These are phyloP conservation scores for Forsythia viridissima DNA, from an alignment of 257 asterid genomes.

Conservation along the genomic window DNA sequence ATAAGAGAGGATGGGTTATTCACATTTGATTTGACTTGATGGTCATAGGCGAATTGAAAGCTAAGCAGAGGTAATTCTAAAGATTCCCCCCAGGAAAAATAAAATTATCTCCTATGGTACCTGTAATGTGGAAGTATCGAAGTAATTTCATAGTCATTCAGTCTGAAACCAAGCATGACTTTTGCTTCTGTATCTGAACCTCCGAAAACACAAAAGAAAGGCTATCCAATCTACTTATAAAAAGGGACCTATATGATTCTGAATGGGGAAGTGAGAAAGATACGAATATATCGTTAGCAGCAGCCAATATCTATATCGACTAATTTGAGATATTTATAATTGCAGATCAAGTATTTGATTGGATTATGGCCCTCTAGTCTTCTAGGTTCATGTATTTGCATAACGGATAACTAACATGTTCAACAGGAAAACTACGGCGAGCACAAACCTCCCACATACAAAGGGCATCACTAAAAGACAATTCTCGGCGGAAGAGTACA, in stretches of 20 bases:
- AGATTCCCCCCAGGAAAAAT: background rate
- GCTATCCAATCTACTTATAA: background rate
- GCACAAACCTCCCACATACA: constrained; percentile 99
- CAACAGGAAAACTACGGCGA: constrained; percentile 20
- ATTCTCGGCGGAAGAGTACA: constrained; percentile 96
- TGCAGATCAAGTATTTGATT: background rate
- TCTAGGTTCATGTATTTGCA: constrained; percentile 11
- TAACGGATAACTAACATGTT: constrained; percentile 12
- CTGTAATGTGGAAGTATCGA: background rate
- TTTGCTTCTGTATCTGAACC: background rate
- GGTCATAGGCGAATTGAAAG: background rate
- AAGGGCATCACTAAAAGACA: constrained; percentile 89
- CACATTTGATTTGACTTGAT: background rate
- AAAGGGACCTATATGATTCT: constrained; percentile 9
- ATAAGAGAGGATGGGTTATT: background rate
- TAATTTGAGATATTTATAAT: background rate
- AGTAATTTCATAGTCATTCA: background rate
- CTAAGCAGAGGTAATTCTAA: background rate
- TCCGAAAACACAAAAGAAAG: background rate
- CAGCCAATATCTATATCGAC: background rate
- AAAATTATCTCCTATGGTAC: background rate
- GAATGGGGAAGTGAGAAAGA: background rate
- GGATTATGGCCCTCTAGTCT: background rate
- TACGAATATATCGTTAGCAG: background rate
- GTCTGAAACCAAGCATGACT: background rate